These are phyloP conservation scores for Davidsoniella virescens DNA, from an alignment of 2,329 filamentous ascomycete species.

Conservation along the genomic window DNA sequence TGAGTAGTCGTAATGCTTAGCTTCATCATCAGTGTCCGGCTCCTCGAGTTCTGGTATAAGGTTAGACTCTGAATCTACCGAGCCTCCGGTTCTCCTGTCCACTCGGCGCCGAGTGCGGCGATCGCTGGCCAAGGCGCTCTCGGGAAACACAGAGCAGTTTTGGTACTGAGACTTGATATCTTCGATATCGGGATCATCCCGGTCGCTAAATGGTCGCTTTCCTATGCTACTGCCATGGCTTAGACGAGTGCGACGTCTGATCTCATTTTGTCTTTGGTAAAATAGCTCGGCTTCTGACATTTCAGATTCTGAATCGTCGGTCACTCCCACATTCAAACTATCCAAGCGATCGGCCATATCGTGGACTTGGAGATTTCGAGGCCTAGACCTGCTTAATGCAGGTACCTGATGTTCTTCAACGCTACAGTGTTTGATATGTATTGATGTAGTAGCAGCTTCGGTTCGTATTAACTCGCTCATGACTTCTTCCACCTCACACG, in stretches of 20 bases:
- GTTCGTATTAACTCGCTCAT: conserved; percentile 18
- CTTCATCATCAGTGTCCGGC: conserved; percentile 31
- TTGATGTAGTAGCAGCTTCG: too few species aligned
- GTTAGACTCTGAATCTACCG: conserved; percentile 31
- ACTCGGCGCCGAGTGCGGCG: conserved; percentile 31
- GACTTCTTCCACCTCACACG: conserved; percentile 27
- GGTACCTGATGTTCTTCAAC: conserved; percentile 25
- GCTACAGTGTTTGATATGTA: neutral
- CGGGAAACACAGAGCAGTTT: conserved; percentile 15
- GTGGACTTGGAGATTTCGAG: conserved; percentile 17
- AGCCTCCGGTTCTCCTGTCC: conserved; percentile 29
- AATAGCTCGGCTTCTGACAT: conserved; percentile 37
- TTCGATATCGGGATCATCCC: conserved; percentile 33
- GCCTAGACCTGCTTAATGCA: conserved; percentile 25
- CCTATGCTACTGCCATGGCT: conserved; percentile 38
- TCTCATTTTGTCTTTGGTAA: conserved; percentile 22
- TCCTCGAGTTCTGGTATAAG: conserved; percentile 39
- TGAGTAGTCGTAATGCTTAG: conserved; percentile 21
- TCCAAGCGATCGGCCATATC: conserved; percentile 12
- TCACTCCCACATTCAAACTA: conserved; percentile 23
- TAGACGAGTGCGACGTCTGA: conserved; percentile 29
- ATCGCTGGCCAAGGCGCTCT: conserved; percentile 26
- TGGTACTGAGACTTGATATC: conserved; percentile 16
- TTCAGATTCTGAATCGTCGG: conserved; percentile 27
- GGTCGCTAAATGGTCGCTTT: conserved; percentile 37